These are phyloP conservation scores for Eudorina sp. DNA, from an alignment of 139 green algal species.

Conservation along the genomic window DNA sequence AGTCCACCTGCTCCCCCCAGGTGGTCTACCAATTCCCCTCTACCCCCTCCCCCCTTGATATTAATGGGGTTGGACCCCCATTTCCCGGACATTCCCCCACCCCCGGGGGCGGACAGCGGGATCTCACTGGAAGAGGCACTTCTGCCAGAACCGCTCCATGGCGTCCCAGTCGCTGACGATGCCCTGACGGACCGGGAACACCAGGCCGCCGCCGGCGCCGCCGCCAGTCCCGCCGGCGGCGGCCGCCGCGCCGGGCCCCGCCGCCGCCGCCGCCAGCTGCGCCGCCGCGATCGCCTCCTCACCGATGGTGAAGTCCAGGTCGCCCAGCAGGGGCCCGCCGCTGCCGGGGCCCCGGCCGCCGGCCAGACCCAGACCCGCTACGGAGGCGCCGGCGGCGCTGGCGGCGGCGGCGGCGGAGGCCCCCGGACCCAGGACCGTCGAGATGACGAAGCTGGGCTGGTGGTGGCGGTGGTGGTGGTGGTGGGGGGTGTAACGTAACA, in stretches of 20 bases:
- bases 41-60: neutral
- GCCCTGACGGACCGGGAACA: conserved; percentile 75
- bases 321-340: conserved; percentile 56
- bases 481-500: too few species aligned
- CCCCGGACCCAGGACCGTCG: conserved; percentile 67
- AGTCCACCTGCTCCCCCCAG: too few species aligned
- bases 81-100: neutral
- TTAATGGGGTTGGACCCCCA: neutral
- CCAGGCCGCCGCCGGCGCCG: conserved; percentile 48
- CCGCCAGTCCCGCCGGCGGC: neutral
- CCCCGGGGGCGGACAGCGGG: neutral
- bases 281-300: conserved; percentile 67
- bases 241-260: neutral
- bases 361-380: too few species aligned
- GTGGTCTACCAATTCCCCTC: too few species aligned
- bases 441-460: conserved; percentile 74
- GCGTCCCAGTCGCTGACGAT: conserved; percentile 81
- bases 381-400: neutral
- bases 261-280: conserved; percentile 22
- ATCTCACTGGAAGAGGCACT: conserved; percentile 72
- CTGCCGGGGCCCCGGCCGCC: neutral
- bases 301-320: conserved; percentile 81
- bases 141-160: conserved; percentile 84
- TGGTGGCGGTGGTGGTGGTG: too few species aligned
- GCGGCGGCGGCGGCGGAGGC: neutral